Percentiles rank a stretch among this genome's conserved stretches.
Conservation (phyloP, 2,329 filamentous ascomycete genomes). For the Calonectria honghensis region DNA sequence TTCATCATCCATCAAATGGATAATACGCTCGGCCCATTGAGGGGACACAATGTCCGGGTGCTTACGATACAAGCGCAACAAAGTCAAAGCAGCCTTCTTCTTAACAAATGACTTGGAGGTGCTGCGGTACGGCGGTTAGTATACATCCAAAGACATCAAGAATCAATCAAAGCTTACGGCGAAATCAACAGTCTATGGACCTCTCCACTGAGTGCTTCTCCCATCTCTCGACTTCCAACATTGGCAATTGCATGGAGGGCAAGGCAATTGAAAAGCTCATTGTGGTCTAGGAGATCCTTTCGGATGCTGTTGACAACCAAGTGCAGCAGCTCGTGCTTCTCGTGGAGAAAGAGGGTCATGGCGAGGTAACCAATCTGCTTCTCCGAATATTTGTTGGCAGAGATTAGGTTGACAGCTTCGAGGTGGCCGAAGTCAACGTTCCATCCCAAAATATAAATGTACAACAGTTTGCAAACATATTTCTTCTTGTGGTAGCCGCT, state of each 20-base stretch:
- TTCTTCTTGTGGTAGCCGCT: constrained; percentile 99
- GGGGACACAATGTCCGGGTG: constrained; percentile 94
- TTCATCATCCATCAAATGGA: constrained; percentile 97
- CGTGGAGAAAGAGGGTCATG: constrained; percentile 97
- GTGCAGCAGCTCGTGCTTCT: constrained; percentile 96
- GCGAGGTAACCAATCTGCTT: constrained; percentile 99
- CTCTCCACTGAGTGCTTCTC: constrained; percentile 92
- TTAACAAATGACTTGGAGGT: constrained; percentile 97
- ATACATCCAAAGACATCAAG: constrained; percentile 5
- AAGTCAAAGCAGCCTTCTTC: constrained; percentile 97
- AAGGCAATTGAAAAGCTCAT: constrained; percentile 97
- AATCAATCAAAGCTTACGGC: constrained; percentile 76
- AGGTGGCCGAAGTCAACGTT: constrained; percentile 99
- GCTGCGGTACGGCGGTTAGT: constrained; percentile 49
- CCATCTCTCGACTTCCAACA: constrained; percentile 97
- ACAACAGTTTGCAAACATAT: constrained; percentile 99
- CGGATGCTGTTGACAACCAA: constrained; percentile 98
- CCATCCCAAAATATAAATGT: constrained; percentile 99
- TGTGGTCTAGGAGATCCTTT: constrained; percentile 95
- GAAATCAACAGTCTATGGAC: constrained; percentile 96
- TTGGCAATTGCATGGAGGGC: constrained; percentile 98
- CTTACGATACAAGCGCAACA: constrained; percentile 95
- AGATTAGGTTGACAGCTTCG: constrained; percentile 98
- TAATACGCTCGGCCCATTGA: constrained; percentile 98
- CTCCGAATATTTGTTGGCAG: constrained; percentile 97